Base-by-base conservation (phyloP, 148 eudicot species). In the Polygonum maritimum region DNA sequence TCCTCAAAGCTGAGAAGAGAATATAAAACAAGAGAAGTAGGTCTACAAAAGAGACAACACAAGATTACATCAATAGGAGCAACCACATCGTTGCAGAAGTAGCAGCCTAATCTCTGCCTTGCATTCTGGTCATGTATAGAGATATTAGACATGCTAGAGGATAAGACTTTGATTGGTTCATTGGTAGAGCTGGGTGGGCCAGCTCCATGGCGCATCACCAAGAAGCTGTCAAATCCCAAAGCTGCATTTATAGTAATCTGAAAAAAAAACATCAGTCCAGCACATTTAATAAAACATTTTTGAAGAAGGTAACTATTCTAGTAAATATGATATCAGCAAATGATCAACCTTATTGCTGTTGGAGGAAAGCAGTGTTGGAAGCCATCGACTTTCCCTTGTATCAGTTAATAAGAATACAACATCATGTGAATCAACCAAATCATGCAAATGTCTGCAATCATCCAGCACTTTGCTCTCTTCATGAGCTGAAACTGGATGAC, bases 341-440 rank as follows among this genome's bases (percentile, higher is more conserved):
- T 21, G 22, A 21, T 57, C 11, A 76, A 93, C 98, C 97, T 92
- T 94, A 80, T 92, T 90, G 73, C 89, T 83, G 80, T 80, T 86
- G 71, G 97, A 85, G 75, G 86, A 83, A 36, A 94, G 85, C 73
- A 94, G 91, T 55, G 92, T 84, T 18, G 98, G 98, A 58, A 92
- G 97, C 98, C 98, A 94, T 74, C 98, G 89, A 80, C 98, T 94
- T 84, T 94, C 98, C 75, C 98, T 88, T 72, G 98, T 94, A 79
- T 94, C 98, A 77, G 98, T 94, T 80, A 94, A 83, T 75, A 94
- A 80, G 81, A 94, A 94, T 55, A 94, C 79, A 13, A 83, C 97
- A 84, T 92, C 96, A 76, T 94, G 98, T 75, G 90, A 87, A 78
- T 90, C 84, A 71, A 94, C 81, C 85, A 94, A 78, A 76, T 86